Base-by-base conservation (phyloP, 352 stramenopile genomes). In the Globisporangium heterothallicum region DNA sequence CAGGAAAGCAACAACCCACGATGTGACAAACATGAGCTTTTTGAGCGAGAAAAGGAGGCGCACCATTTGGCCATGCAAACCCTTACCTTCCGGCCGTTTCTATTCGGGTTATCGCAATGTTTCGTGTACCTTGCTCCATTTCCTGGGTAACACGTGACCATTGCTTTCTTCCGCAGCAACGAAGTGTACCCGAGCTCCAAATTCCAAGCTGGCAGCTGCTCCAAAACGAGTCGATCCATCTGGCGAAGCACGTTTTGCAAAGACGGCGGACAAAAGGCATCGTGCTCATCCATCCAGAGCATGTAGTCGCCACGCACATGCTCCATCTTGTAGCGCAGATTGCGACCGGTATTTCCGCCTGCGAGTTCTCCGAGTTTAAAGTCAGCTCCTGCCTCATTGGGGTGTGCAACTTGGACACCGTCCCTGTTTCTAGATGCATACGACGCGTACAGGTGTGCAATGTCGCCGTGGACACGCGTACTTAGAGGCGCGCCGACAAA, bases 61-160 rank as follows among this genome's bases (percentile, higher is more conserved):
- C n/a, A n/a, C n/a, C n/a, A n/a, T 38, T 12, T 38, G 32, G 8
- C 8, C 36, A n/a, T n/a, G 19, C 22, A 29, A n/a, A 8, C 48
- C 13, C 41, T 21, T 13, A 56, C 64, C 42, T 80, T 83, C 26
- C 66, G 66, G 0, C 71, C 68, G 19, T 74, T 76, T 21, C 44
- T 35, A 43, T 78, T 78, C 0, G 72, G 71, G 54, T 83, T 83
- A 48, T 80, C 72, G 49, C 66, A 80, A 32, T 83, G 72, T 16
- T 59, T 55, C 12, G 74, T 74, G 59, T 83, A 83, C 12, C 58
- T 36, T 1, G 72, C 67, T 10, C 56, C 53, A 8, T 57, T 50
- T 14, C 69, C 69, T 7, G 72, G 69, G 35, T 83, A 83, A 48
- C 72, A 83, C 25, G 69, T 80, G 6, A 65, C 47, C 72, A 80